These are phyloP conservation scores for Yamadazyma siamensis DNA, from an alignment of 1,139 yeast species.

Conservation along the genomic window DNA sequence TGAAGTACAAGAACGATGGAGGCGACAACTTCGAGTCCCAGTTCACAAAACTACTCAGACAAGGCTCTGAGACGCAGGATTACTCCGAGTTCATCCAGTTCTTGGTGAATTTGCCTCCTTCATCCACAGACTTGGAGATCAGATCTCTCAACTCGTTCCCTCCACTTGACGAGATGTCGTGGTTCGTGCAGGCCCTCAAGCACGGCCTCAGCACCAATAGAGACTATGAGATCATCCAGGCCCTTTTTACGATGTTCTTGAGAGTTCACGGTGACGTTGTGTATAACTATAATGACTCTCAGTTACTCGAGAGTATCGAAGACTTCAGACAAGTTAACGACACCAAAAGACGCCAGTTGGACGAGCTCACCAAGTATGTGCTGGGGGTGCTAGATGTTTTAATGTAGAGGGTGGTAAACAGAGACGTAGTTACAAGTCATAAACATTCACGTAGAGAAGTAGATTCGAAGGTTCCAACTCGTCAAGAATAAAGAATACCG, in stretches of 20 bases:
- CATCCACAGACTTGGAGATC: conserved; percentile 80
- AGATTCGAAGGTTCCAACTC: too few relatives aligned
- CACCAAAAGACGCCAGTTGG: conserved; percentile 46
- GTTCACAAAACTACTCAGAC: conserved; percentile 66
- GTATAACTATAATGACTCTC: conserved; percentile 38
- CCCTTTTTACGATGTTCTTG: conserved; percentile 72
- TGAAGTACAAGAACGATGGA: conserved; percentile 23
- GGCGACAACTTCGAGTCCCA: conserved; percentile 59
- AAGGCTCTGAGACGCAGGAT: conserved; percentile 38
- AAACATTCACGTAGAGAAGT: too few relatives aligned
- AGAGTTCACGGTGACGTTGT: conserved; percentile 82
- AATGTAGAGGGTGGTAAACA: too few relatives aligned
- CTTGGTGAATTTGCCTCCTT: conserved; percentile 67
- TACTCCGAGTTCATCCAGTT: conserved; percentile 50
- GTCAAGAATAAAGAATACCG: too few relatives aligned
- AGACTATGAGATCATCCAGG: conserved; percentile 72
- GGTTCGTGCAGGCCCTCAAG: conserved; percentile 64
- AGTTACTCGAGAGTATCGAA: conserved; percentile 42
- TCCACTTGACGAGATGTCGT: conserved; percentile 60
- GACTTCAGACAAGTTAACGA: conserved; percentile 27
- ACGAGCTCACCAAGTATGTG: conserved; percentile 74
- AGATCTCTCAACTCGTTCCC: conserved; percentile 69
- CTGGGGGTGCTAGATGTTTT: conserved; percentile 76
- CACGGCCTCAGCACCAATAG: conserved; percentile 54
- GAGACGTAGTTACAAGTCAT: too few relatives aligned